Evolutionary conservation across 2,329 filamentous ascomycete genomes (phyloP).

Genomic region (Fonsecaea nubica): DNA sequence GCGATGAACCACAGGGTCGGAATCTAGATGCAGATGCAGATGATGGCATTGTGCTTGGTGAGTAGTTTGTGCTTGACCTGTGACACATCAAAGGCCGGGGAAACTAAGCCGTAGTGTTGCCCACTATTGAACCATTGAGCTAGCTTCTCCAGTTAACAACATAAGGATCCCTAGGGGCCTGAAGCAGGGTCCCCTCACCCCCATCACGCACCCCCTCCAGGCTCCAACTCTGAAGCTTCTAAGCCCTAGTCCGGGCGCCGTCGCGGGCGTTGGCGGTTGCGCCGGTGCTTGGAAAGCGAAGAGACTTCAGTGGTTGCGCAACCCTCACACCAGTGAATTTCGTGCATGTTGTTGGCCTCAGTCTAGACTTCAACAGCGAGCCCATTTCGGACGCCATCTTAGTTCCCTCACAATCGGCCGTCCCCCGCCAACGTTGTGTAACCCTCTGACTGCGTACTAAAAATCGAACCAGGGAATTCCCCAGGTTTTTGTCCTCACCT

Average conservation of each 20-base stretch:
- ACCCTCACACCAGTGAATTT: constrained; percentile 27
- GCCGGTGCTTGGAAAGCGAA: constrained; percentile 10
- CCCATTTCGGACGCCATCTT: constrained; percentile 32
- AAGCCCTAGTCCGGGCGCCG: constrained; percentile 3
- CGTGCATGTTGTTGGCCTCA: constrained; percentile 25
- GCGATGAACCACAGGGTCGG: constrained; percentile 16
- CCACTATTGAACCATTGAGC: constrained; percentile 8
- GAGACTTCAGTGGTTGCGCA: constrained; percentile 18
- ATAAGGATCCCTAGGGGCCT: constrained; percentile 12
- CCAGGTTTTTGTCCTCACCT: constrained; percentile 4
- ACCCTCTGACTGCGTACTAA: constrained; percentile 26
- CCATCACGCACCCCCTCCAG: neutral
- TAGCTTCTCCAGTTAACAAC: constrained; percentile 18
- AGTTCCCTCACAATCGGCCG: constrained; percentile 24
- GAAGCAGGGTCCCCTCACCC: neutral
- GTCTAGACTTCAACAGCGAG: constrained; percentile 7
- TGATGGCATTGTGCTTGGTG: constrained; percentile 5
- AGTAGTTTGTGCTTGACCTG: constrained; percentile 15
- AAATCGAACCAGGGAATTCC: constrained; percentile 11
- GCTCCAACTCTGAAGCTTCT: neutral
- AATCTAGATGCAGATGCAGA: neutral
- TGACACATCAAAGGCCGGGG: constrained; percentile 2
- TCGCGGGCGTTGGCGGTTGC: constrained; percentile 11
- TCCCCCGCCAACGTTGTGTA: constrained; percentile 28
- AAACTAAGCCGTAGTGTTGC: constrained; percentile 16